These are phyloP conservation scores for Fusarium papillatum DNA, from an alignment of 2,329 filamentous ascomycete genomes.

Conservation along the genomic window DNA sequence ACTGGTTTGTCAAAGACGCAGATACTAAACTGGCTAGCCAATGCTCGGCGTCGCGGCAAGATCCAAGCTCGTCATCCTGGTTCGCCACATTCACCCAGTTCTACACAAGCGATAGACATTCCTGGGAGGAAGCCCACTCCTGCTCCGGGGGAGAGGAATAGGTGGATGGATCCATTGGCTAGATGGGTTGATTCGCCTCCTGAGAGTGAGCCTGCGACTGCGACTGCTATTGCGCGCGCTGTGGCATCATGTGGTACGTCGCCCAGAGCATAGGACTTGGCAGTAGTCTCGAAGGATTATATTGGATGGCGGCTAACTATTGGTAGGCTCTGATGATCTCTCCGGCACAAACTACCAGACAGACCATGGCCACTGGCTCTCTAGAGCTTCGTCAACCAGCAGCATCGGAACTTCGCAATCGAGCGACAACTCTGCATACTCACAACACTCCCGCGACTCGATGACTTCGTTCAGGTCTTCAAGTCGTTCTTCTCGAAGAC, in stretches of 20 bases:
- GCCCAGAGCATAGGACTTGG: neutral
- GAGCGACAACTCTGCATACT: conserved; percentile 23
- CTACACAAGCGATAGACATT: neutral
- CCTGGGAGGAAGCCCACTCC: neutral
- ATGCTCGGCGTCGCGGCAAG: neutral
- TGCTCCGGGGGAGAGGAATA: neutral
- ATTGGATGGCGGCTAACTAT: neutral
- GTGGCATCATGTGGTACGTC: conserved; percentile 10
- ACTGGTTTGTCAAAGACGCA: neutral
- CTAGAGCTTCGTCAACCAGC: conserved; percentile 35
- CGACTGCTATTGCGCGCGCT: conserved; percentile 44
- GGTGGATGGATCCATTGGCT: conserved; percentile 37
- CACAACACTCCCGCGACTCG: conserved; percentile 10
- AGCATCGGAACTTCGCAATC: conserved; percentile 34
- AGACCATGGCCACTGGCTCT: neutral
- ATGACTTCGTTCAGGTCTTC: neutral
- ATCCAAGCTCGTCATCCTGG: neutral
- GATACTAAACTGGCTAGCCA: neutral
- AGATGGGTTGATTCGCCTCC: conserved; percentile 46
- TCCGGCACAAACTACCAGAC: neutral
- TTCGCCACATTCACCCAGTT: neutral
- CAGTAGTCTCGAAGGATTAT: fast-evolving
- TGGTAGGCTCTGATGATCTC: neutral
- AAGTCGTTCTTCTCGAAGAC: neutral
- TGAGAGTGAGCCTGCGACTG: conserved; percentile 43